Conservation (phyloP, 768 basidiomycete species). For the Amyloporia xantha region DNA sequence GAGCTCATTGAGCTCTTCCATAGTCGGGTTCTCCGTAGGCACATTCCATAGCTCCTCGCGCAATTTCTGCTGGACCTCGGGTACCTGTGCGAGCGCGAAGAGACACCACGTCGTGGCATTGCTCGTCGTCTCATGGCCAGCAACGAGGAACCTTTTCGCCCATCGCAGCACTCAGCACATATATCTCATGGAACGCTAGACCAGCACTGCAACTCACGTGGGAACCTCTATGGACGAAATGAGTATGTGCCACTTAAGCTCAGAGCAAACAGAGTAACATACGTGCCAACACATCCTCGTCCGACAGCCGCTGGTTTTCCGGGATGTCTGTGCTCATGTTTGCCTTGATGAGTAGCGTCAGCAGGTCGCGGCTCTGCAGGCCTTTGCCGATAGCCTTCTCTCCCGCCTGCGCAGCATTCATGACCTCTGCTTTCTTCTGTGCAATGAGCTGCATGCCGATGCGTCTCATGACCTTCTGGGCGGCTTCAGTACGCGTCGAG, state of each 20-base stretch:
- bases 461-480: constrained; percentile 18
- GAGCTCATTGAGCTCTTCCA: constrained; percentile 62
- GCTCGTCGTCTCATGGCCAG: constrained; percentile 39
- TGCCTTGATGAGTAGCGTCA: constrained; percentile 54
- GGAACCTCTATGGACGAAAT: constrained; percentile 9
- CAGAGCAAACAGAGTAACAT: constrained; percentile 16
- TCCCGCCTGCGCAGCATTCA: constrained; percentile 18
- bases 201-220: constrained; percentile 3
- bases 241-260: background rate
- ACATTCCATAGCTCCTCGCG: constrained; percentile 36
- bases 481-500: background rate
- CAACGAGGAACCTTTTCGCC: constrained; percentile 22
- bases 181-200: background rate
- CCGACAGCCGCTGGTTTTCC: constrained; percentile 48
- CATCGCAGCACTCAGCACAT: background rate
- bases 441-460: constrained; percentile 25
- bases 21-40: constrained; percentile 42
- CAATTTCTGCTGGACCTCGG: constrained; percentile 31
- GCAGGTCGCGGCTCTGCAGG: constrained; percentile 34
- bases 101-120: constrained; percentile 32
- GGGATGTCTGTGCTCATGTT: constrained; percentile 60
- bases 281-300: constrained; percentile 60
- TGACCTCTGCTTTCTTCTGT: constrained; percentile 28
- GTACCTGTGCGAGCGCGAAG: constrained; percentile 31
- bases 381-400: constrained; percentile 21